phyloP scores from a whole-genome alignment of 805 yeast genomes.

The Teunomyces funiuensis region DNA sequence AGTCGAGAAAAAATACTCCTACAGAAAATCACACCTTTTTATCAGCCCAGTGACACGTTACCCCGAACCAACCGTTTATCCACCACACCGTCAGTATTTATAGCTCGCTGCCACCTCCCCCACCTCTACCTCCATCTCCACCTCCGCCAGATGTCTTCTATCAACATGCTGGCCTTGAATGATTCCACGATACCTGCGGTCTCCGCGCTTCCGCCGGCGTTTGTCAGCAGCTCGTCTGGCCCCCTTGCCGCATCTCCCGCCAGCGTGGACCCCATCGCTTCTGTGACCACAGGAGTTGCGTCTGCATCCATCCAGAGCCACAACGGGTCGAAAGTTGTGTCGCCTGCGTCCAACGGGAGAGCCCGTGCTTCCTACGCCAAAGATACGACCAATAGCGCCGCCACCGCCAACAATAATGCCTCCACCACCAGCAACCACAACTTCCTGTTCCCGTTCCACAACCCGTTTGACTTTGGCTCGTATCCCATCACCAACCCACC shows the following conservation, averaged over 20 bases:
- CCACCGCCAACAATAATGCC: neutral
- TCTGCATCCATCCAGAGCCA: neutral
- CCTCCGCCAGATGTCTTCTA: neutral
- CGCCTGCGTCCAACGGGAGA: neutral
- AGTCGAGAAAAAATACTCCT: no score
- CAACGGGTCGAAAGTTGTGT: neutral
- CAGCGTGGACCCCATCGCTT: neutral
- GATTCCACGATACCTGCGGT: neutral
- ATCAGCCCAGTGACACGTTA: no score
- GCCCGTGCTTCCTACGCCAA: neutral
- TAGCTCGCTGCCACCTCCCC: no score
- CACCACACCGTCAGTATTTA: no score
- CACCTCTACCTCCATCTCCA: no score
- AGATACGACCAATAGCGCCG: neutral
- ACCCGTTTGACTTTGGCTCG: constrained; percentile 39
- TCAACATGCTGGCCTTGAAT: neutral
- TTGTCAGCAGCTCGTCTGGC: neutral
- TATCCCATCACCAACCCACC: constrained; percentile 51
- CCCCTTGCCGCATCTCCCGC: neutral
- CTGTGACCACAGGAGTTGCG: neutral
- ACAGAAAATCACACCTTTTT: no score
- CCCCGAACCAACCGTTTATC: no score
- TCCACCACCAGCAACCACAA: neutral
- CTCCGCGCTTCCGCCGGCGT: neutral
- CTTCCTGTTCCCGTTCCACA: constrained; percentile 23